These are phyloP conservation scores for Stropharia rugosoannulata DNA, from an alignment of 768 basidiomycete genomes.

Conservation along the genomic window DNA sequence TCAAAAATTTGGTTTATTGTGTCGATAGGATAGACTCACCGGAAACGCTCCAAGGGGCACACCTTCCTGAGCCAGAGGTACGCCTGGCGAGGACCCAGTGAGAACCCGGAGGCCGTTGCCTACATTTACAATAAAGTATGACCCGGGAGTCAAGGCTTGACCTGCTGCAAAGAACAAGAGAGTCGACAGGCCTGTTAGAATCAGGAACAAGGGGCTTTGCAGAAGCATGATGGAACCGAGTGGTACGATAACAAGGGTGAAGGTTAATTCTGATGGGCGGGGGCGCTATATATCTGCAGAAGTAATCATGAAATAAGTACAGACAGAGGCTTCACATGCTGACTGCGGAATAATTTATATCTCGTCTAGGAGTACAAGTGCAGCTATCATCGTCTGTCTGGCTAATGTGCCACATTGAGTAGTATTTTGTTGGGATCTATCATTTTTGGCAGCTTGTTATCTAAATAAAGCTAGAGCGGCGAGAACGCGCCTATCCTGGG, in stretches of 20 bases:
- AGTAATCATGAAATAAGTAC: no score
- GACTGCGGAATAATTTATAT: background rate
- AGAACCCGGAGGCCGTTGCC: background rate
- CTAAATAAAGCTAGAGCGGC: no score
- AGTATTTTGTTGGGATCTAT: background rate
- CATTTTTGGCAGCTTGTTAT: background rate
- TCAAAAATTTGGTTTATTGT: no score
- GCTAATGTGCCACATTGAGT: background rate
- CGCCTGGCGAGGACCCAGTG: background rate
- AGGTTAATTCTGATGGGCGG: background rate
- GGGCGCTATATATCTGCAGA: no score
- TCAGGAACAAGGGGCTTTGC: background rate
- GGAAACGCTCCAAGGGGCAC: background rate
- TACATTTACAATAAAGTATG: constrained; percentile 5
- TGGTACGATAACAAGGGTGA: background rate
- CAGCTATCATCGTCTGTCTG: background rate
- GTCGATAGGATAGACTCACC: no score
- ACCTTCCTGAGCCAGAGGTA: background rate
- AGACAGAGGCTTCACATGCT: background rate
- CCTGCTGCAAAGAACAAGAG: background rate
- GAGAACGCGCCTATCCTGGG: no score
- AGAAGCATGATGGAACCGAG: background rate
- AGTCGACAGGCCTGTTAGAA: background rate
- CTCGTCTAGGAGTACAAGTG: background rate
- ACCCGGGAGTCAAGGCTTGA: constrained; percentile 1